Base-by-base conservation (phyloP, 192 early-diverging fungal species). In the Umbelopsis sp. region DNA sequence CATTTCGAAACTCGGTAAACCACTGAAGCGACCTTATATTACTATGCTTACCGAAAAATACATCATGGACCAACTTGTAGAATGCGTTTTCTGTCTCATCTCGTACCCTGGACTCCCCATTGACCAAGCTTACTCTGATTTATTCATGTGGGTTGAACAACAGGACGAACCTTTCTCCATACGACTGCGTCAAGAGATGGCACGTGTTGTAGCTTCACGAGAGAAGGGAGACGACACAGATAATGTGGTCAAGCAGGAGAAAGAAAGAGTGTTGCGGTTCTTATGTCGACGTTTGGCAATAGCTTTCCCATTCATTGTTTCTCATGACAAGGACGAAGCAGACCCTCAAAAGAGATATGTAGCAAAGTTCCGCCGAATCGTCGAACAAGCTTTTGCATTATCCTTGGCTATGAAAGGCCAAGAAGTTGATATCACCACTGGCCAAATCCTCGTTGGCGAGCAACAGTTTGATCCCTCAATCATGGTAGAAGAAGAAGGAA, bases 21-120 rank as follows among this genome's bases (percentile, higher is more conserved):
- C 81, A 67, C 66, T 79, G 44, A 56, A 81, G 70, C 66, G 70
- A 68, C 0, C 65, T 71, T 73, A 24, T 65, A 81, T 67, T 77
- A 77, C 12, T 51, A 85, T 85, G 80, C 73, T 83, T 50, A 69
- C 82, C 25, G 80, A 85, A 71, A 85, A 85, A 47, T 85, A 77
- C 29, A 79, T 85, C 54, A 83, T 85, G 82, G 84, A 85, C 65
- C 75, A 75, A 11, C 50, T 85, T 38, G 68, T 85, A 3, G 74
- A 83, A 32, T 77, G 81, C 34, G 75, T 85, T 50, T 83, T 83
- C 62, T 73, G 62, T 22, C 82, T 77, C 4, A 71, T 80, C 11
- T 75, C 76, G 26, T 81, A 83, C 47, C 76, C 80, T 21, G 81
- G 78, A n/a, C 31, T 20, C 2, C 51, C 38, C 16, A 67, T 78